Conservation (phyloP, 805 yeast species). For the Teunomyces atbi region DNA sequence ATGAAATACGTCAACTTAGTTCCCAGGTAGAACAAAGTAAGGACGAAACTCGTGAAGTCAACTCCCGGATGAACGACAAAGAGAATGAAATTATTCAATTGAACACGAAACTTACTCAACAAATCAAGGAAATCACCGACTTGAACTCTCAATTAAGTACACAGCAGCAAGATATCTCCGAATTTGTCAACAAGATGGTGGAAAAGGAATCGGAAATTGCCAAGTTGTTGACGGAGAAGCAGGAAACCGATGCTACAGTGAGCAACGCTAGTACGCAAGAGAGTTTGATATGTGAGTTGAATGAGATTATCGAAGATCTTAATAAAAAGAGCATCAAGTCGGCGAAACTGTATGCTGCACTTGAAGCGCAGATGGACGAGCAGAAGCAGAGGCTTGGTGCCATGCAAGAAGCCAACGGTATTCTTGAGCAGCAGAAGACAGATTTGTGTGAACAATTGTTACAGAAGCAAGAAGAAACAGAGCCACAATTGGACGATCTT, state of each 20-base stretch:
- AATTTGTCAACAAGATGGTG: background rate
- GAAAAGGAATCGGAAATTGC: conserved; percentile 2
- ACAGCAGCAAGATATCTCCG: background rate
- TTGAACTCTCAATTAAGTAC: background rate
- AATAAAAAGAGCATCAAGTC: background rate
- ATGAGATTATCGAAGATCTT: background rate
- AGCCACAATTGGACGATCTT: conserved; percentile 1
- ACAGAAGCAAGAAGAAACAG: background rate
- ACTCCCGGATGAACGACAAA: background rate
- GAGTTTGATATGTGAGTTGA: conserved; percentile 1
- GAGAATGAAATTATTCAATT: background rate
- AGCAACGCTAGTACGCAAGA: background rate
- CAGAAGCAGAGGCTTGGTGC: background rate
- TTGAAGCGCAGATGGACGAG: background rate
- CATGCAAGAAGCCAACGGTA: background rate
- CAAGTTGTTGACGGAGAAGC: background rate
- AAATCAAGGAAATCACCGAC: background rate
- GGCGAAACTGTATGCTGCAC: background rate
- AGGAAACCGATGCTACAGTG: background rate
- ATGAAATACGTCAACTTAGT: background rate
- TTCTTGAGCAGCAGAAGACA: background rate
- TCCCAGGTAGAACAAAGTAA: background rate
- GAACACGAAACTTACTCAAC: background rate
- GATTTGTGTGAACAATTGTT: background rate
- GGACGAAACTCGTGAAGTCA: background rate